Conservation (phyloP, 345 rosid species). For the Viola odorata region DNA sequence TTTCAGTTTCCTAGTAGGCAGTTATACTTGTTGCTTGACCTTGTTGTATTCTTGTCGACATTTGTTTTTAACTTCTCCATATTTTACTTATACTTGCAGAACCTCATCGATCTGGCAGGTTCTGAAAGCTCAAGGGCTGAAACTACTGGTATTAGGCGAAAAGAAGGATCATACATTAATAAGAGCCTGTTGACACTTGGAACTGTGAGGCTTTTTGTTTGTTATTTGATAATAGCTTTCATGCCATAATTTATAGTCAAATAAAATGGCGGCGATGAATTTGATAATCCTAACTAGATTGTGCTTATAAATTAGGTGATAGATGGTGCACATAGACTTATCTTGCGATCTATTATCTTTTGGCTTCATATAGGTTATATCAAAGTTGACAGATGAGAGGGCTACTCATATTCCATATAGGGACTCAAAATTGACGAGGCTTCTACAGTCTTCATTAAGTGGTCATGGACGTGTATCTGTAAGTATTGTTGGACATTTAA, state of each 20-base stretch:
- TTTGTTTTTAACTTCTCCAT: slow-evolving; percentile 32
- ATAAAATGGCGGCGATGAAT: not conserved
- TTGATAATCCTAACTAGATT: slow-evolving; percentile 1
- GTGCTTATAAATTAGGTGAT: not conserved
- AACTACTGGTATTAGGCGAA: slow-evolving; percentile 88
- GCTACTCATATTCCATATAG: slow-evolving; percentile 93
- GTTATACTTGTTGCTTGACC: slow-evolving; percentile 1
- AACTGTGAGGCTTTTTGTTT: slow-evolving; percentile 59
- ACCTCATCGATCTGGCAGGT: slow-evolving; percentile 99
- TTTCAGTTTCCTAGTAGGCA: slow-evolving; percentile 9
- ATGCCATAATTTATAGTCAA: not conserved
- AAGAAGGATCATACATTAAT: slow-evolving; percentile 96
- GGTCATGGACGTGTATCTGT: slow-evolving; percentile 99
- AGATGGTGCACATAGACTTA: slow-evolving; percentile 6
- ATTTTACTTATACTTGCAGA: slow-evolving; percentile 65
- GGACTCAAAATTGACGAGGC: slow-evolving; percentile 96
- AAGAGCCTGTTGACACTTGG: slow-evolving; percentile 98
- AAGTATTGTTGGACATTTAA: slow-evolving; percentile 29
- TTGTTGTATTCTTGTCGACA: slow-evolving; percentile 21
- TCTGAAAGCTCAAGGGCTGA: slow-evolving; percentile 99
- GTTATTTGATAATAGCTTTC: not conserved
- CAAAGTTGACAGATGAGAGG: slow-evolving; percentile 89
- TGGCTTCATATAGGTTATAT: slow-evolving; percentile 59
- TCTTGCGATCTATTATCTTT: slow-evolving; percentile 4
- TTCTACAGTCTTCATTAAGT: slow-evolving; percentile 92